Base-by-base conservation (phyloP, 1,139 yeast species). In the Hemisphaericaspora subhashii region DNA sequence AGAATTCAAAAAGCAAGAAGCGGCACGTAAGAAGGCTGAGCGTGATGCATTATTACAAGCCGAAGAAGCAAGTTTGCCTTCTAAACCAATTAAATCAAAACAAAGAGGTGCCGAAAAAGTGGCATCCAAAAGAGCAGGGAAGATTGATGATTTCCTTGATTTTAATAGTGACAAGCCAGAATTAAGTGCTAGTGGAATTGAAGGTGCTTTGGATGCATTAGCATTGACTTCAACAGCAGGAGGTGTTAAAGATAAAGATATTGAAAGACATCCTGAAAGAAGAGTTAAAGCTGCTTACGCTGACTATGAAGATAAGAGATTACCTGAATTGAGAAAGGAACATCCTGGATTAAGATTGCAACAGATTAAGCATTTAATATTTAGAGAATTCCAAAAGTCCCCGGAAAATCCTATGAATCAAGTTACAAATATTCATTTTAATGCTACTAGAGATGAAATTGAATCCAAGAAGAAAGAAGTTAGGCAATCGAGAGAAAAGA, bases 191-290 rank as follows among this genome's bases (percentile, higher is more conserved):
- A 69, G 79, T 46, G 92, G 92, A 55, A 71, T 86, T 37, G 95
- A 86, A 48, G 77, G 77, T 53, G 94, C 94, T 1, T 68, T 86
- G 52, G 88, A 85, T 39, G 95, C 95, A 3, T 71, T 86, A 58
- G 74, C 86, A 5, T 69, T 86, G 57, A 77, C 85, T 17, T 64
- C 71, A 35, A 73, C 67, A 41, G 77, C 72, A 36, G 79, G 75
- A 31, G 84, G 81, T 37, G 74, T 79, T 31, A 62, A 65, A 30
- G 68, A 72, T 47, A 84, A 81, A 55, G 87, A 81, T 42, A 68
- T 86, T 41, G 96, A 86, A 48, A 81, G 88, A 60, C 96, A 86
- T 52, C 95, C 96, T 8, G 96, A 86, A 66, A 77, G 95, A 62
- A 77, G 96, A 58, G 86, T 83, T 61, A 87, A 86, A 68, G 89